These are phyloP conservation scores for Kokia cookei DNA, from an alignment of 441 rosid species.

Conservation along the genomic window DNA sequence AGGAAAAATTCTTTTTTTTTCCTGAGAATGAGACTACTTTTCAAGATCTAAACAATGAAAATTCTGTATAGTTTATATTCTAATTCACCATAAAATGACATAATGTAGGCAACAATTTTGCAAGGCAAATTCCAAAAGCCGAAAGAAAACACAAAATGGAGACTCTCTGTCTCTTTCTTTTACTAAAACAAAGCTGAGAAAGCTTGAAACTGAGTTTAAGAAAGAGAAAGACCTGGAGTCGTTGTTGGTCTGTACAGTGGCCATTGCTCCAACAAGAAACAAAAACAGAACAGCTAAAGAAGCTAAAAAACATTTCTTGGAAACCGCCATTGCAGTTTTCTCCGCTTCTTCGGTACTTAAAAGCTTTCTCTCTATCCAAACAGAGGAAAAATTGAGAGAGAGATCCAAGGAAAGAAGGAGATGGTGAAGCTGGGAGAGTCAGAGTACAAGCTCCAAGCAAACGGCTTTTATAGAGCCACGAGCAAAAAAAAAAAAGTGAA, in stretches of 20 bases:
- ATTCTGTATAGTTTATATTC: neutral
- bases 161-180: neutral
- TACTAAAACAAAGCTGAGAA: neutral
- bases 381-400: slow-evolving; percentile 1
- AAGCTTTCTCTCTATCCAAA: neutral
- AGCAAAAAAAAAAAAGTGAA: neutral
- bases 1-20: neutral
- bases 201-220: neutral
- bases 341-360: neutral
- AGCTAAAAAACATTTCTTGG: slow-evolving; percentile 14
- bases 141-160: neutral
- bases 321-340: slow-evolving; percentile 26
- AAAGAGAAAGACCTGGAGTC: slow-evolving; percentile 20
- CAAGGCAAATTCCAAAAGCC: neutral
- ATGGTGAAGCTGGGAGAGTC: slow-evolving; percentile 13
- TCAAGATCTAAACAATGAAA: neutral
- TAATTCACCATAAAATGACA: neutral
- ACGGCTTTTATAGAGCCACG: slow-evolving; percentile 40
- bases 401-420: neutral
- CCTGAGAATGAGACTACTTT: neutral
- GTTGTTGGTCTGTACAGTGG: slow-evolving; percentile 20
- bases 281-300: slow-evolving; percentile 23
- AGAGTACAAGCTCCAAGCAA: slow-evolving; percentile 17
- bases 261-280: slow-evolving; percentile 28
- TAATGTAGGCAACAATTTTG: neutral